Conservation (phyloP, 2,329 filamentous ascomycete genomes). For the Scedosporium aurantiacum region DNA sequence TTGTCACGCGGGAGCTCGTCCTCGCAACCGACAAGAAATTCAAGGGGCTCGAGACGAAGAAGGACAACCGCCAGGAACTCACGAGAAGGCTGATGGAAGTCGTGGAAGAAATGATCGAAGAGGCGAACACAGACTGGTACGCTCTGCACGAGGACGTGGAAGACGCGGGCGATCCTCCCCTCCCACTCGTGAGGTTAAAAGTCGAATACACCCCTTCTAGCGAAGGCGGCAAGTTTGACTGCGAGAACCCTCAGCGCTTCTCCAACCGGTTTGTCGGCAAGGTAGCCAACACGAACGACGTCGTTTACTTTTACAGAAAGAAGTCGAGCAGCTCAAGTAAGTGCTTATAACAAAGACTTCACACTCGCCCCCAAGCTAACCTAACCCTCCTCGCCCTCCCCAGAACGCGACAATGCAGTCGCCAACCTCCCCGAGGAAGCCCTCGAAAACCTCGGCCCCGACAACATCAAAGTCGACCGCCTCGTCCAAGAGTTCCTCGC, state of each 20-base stretch:
- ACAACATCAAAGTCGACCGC: slow-evolving; percentile 67
- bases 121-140: slow-evolving; percentile 74
- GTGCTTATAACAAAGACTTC: slow-evolving; percentile 11
- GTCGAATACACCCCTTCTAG: slow-evolving; percentile 74
- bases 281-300: slow-evolving; percentile 89
- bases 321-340: slow-evolving; percentile 49
- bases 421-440: slow-evolving; percentile 51
- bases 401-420: slow-evolving; percentile 32
- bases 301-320: slow-evolving; percentile 85
- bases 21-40: slow-evolving; percentile 67
- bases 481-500: slow-evolving; percentile 80
- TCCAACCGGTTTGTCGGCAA: slow-evolving; percentile 84
- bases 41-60: slow-evolving; percentile 59
- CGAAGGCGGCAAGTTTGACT: slow-evolving; percentile 76
- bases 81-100: slow-evolving; percentile 65
- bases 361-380: slow-evolving; percentile 5
- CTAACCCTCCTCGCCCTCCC: not conserved
- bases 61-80: slow-evolving; percentile 72
- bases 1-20: slow-evolving; percentile 74
- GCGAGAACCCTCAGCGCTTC: slow-evolving; percentile 91
- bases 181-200: slow-evolving; percentile 78
- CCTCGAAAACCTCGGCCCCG: slow-evolving; percentile 36
- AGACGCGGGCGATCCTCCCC: slow-evolving; percentile 38
- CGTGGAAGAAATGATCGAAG: slow-evolving; percentile 76
- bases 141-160: slow-evolving; percentile 59